phyloP scores from a whole-genome alignment of 805 yeast species.

The Hanseniaspora occidentalis region DNA sequence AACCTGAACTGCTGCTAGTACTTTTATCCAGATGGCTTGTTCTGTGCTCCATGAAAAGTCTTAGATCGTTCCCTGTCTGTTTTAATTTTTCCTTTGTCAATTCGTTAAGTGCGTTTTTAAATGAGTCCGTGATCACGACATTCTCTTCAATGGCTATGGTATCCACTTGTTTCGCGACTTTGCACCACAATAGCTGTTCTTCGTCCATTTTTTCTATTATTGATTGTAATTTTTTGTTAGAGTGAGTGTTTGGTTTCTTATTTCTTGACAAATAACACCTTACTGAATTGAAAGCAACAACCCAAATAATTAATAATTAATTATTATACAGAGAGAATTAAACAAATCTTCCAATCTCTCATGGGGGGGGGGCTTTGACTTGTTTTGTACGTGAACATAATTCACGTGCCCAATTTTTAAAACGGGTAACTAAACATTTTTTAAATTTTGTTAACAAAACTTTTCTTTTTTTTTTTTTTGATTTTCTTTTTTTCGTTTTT shows the following conservation, averaged over 20 bases:
- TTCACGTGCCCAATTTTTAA: too few relatives aligned
- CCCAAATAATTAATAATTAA: too few relatives aligned
- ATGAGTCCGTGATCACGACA: neutral
- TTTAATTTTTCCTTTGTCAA: neutral
- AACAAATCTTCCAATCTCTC: neutral
- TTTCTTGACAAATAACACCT: too few relatives aligned
- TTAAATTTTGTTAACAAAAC: neutral
- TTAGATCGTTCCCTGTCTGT: neutral
- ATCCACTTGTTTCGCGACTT: neutral
- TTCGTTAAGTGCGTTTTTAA: neutral
- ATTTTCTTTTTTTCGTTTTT: neutral
- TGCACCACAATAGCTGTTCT: slow-evolving; percentile 1
- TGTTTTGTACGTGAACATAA: too few relatives aligned
- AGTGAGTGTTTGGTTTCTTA: too few relatives aligned
- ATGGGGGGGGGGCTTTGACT: neutral
- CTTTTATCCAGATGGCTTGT: too few relatives aligned
- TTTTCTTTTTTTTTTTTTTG: neutral
- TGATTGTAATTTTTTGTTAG: too few relatives aligned
- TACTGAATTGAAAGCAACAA: too few relatives aligned
- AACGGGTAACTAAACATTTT: too few relatives aligned
- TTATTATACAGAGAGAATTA: too few relatives aligned
- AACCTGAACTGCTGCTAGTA: too few relatives aligned
- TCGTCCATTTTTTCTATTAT: too few relatives aligned
- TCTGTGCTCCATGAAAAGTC: neutral
- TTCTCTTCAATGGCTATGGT: neutral